Conservation (phyloP, 768 basidiomycete genomes). For the Tephrocybe sp. region DNA sequence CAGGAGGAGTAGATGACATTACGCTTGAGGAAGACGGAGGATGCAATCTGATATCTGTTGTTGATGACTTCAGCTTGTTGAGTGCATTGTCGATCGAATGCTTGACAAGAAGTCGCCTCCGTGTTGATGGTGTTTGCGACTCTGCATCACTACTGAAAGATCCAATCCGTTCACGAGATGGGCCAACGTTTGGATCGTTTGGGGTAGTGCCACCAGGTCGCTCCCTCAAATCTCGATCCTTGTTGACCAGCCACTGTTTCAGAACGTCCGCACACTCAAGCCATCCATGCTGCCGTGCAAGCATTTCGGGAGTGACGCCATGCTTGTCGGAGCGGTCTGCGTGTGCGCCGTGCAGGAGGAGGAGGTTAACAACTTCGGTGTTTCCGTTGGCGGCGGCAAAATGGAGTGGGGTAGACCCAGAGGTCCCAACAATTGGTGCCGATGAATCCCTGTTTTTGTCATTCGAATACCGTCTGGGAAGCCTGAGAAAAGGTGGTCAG, state of each 20-base stretch:
- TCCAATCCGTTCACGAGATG: constrained; percentile 18
- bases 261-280: constrained; percentile 75
- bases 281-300: constrained; percentile 82
- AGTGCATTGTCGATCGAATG: constrained; percentile 77
- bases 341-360: constrained; percentile 84
- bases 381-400: constrained; percentile 98
- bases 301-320: constrained; percentile 81
- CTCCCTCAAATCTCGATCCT: constrained; percentile 62
- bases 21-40: constrained; percentile 14
- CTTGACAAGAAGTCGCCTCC: constrained; percentile 67
- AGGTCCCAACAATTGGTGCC: constrained; percentile 72
- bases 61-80: constrained; percentile 44
- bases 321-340: constrained; percentile 87
- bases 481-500: constrained; percentile 35
- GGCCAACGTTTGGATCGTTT: constrained; percentile 18
- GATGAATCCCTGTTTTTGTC: constrained; percentile 66
- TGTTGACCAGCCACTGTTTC: constrained; percentile 62
- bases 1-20: constrained; percentile 36
- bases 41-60: constrained; percentile 26
- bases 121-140: constrained; percentile 27
- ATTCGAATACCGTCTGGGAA: constrained; percentile 73
- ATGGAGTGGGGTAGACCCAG: constrained; percentile 94
- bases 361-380: constrained; percentile 68
- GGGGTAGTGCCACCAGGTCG: constrained; percentile 34
- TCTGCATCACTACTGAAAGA: constrained; percentile 27